A percentile compares a stretch with the other conserved stretches of the same genome.
Evolutionary conservation across 306 rosid genomes (phyloP).

Genomic region (Begonia loranthoides): DNA sequence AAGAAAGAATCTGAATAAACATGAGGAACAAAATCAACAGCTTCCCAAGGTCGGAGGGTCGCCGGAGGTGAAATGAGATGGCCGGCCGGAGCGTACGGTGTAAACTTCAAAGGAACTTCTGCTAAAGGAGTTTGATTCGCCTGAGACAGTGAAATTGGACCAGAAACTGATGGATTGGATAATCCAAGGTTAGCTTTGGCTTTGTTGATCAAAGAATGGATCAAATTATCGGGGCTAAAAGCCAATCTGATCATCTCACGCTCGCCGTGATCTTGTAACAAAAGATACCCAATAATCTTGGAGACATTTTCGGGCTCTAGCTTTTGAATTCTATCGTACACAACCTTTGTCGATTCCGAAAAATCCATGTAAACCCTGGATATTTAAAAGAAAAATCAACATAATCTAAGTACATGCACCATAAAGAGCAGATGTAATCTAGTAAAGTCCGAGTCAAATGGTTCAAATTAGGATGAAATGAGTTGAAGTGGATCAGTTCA

Average conservation of each 20-base stretch:
- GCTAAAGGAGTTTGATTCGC: conserved; percentile 13
- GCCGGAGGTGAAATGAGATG: conserved; percentile 13
- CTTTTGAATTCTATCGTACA: conserved; percentile 21
- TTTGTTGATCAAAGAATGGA: conserved; percentile 21
- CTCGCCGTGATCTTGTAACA: conserved; percentile 24
- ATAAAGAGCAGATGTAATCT: too few species aligned
- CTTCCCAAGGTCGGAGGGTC: conserved; percentile 19
- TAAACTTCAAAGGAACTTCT: conserved; percentile 16
- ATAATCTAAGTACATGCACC: too few species aligned
- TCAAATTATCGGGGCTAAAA: conserved; percentile 25
- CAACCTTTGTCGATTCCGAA: conserved; percentile 18
- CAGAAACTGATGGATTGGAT: conserved; percentile 10
- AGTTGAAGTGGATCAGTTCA: too few species aligned
- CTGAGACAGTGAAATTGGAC: conserved; percentile 22
- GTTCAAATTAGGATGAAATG: too few species aligned
- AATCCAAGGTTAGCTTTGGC: conserved; percentile 29
- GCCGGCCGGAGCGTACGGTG: conserved; percentile 9
- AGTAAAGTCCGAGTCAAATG: too few species aligned
- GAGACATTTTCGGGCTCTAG: conserved; percentile 24
- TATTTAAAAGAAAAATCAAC: neutral
- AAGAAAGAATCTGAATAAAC: conserved; percentile 10
- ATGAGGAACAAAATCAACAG: conserved; percentile 12
- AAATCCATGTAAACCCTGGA: conserved; percentile 21
- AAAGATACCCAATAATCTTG: conserved; percentile 22
- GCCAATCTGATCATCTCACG: conserved; percentile 32